Conservation (phyloP, 139 green algal genomes). For the Chlamydomonas sphaeroides region DNA sequence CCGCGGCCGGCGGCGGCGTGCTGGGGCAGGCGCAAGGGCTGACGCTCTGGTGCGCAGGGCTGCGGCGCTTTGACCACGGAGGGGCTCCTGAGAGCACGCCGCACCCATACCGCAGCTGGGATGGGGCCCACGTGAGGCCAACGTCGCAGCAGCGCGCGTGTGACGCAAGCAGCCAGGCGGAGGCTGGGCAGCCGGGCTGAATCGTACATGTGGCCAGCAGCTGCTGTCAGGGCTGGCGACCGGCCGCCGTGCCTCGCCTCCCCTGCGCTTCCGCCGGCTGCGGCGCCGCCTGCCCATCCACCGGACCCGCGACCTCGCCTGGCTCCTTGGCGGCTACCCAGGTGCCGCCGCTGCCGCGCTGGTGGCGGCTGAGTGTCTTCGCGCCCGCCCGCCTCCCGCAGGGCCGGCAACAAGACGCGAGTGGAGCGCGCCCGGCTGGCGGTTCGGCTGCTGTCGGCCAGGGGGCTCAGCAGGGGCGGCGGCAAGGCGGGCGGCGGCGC, state of each 20-base stretch:
- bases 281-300: background rate
- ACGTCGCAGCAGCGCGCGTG: background rate
- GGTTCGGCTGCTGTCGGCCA: slow-evolving; percentile 50
- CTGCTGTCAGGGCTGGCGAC: background rate
- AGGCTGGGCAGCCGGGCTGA: no score
- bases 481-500: background rate
- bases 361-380: background rate
- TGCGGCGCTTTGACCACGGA: no score
- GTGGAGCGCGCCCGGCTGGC: slow-evolving; percentile 43
- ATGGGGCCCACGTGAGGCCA: no score
- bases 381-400: background rate
- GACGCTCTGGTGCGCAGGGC: background rate
- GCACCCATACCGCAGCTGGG: no score
- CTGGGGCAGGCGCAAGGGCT: slow-evolving; percentile 19
- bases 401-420: slow-evolving; percentile 49
- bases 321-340: background rate
- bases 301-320: background rate
- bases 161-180: no score
- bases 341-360: no score
- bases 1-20: background rate
- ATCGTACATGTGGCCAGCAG: background rate
- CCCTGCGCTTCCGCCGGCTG: no score
- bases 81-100: no score
- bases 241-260: background rate
- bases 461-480: background rate